These are phyloP conservation scores for Euphorbia celastroides DNA, from an alignment of 441 rosid genomes.

Conservation along the genomic window DNA sequence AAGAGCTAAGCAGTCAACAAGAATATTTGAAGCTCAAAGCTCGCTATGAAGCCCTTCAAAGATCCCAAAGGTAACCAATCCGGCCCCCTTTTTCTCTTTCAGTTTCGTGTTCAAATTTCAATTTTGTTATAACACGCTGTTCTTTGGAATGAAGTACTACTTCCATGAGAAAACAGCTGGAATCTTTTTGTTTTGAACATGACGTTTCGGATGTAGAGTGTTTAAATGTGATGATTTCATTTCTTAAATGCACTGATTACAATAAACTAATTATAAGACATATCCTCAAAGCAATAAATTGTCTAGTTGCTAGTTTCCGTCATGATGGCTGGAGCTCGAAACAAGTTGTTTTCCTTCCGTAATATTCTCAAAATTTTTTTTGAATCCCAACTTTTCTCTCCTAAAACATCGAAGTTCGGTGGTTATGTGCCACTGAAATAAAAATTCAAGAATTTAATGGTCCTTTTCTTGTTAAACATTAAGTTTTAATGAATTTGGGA, in stretches of 20 bases:
- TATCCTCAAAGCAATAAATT: no score
- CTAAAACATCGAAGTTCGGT: no score
- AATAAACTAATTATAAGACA: no score
- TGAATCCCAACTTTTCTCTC: no score
- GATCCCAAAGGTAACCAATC: constrained; percentile 64
- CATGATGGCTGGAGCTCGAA: no score
- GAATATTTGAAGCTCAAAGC: constrained; percentile 97
- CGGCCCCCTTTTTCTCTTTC: not conserved
- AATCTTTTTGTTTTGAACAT: not conserved
- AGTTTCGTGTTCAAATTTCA: not conserved
- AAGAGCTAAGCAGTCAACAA: constrained; percentile 95
- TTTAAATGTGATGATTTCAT: not conserved
- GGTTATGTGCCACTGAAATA: not conserved
- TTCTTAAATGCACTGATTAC: no score
- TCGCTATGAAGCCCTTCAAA: constrained; percentile 75
- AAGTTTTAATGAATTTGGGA: not conserved
- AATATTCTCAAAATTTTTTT: no score
- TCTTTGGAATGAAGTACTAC: no score
- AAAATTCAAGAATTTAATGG: no score
- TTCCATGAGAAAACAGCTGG: no score
- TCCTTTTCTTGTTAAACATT: not conserved
- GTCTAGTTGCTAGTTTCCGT: no score
- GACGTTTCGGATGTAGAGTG: not conserved
- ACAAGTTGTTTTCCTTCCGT: no score
- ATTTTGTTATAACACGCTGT: not conserved